phyloP scores from a whole-genome alignment of 2,329 filamentous ascomycete genomes.

The Alternaria gansuensis region DNA sequence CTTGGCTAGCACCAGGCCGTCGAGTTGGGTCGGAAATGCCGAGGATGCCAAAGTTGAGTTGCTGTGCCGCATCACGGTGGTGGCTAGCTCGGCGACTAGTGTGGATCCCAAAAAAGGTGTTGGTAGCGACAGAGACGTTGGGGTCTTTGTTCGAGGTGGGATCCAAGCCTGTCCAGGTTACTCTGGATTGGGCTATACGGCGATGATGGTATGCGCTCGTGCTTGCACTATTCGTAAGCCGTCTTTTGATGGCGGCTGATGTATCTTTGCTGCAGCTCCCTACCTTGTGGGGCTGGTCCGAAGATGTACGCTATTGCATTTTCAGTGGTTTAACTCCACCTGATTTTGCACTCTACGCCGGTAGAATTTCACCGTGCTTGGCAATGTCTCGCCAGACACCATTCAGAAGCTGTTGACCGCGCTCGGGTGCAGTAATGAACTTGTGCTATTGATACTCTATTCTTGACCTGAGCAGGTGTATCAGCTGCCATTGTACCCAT shows the following conservation, averaged over 20 bases:
- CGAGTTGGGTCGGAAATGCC: background rate
- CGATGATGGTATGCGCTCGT: background rate
- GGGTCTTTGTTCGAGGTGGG: background rate
- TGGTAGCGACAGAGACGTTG: background rate
- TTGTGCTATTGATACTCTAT: background rate
- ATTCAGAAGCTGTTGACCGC: background rate
- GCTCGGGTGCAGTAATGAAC: constrained; percentile 1
- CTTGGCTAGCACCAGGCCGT: background rate
- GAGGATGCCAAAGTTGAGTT: background rate
- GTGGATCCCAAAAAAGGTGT: background rate
- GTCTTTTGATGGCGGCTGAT: background rate
- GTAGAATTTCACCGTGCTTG: background rate
- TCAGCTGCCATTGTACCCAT: constrained; percentile 20
- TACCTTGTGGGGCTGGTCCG: background rate
- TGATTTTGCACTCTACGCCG: background rate
- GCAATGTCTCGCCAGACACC: background rate
- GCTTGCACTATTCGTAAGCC: background rate
- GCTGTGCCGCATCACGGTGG: background rate
- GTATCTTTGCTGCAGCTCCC: background rate
- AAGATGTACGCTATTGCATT: background rate
- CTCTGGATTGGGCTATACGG: background rate
- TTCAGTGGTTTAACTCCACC: background rate
- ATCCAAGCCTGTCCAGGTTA: background rate
- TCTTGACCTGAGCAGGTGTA: background rate
- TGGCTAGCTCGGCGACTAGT: background rate